Conservation (phyloP, 257 asterid genomes). For the Echites panduratus region DNA sequence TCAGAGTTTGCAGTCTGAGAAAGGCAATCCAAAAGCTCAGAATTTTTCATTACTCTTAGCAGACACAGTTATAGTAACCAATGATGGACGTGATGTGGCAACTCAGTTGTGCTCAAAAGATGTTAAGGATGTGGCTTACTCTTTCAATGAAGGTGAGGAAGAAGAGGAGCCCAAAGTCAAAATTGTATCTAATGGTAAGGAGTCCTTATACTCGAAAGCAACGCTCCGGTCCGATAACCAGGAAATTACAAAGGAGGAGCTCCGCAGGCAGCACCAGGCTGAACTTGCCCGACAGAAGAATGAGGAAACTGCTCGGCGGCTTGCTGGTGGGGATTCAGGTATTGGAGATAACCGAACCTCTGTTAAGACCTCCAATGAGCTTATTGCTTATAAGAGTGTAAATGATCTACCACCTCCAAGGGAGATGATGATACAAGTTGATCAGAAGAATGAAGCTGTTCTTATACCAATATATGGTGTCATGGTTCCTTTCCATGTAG, state of each 20-base stretch:
- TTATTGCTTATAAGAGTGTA: conserved; percentile 50
- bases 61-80: conserved; percentile 50
- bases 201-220: conserved; percentile 44
- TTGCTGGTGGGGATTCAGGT: conserved; percentile 49
- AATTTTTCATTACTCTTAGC: conserved; percentile 58
- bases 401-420: conserved; percentile 59
- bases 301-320: conserved; percentile 68
- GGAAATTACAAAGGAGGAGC: conserved; percentile 65
- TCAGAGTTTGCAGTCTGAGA: conserved; percentile 44
- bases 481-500: conserved; percentile 70
- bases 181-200: conserved; percentile 25
- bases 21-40: conserved; percentile 45
- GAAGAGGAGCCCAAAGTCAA: conserved; percentile 33
- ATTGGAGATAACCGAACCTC: conserved; percentile 33
- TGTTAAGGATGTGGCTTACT: conserved; percentile 48
- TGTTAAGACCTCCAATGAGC: conserved; percentile 37
- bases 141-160: conserved; percentile 52
- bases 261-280: conserved; percentile 70
- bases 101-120: conserved; percentile 44
- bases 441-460: conserved; percentile 63
- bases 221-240: conserved; percentile 65
- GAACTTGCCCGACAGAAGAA: conserved; percentile 70
- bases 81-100: conserved; percentile 36
- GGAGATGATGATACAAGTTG: conserved; percentile 65
- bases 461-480: conserved; percentile 55